A percentile compares a stretch with the other conserved stretches of the same genome.
Evolutionary conservation across 148 eudicot species (phyloP).

Genomic region (Pharnaceum exiguum): DNA sequence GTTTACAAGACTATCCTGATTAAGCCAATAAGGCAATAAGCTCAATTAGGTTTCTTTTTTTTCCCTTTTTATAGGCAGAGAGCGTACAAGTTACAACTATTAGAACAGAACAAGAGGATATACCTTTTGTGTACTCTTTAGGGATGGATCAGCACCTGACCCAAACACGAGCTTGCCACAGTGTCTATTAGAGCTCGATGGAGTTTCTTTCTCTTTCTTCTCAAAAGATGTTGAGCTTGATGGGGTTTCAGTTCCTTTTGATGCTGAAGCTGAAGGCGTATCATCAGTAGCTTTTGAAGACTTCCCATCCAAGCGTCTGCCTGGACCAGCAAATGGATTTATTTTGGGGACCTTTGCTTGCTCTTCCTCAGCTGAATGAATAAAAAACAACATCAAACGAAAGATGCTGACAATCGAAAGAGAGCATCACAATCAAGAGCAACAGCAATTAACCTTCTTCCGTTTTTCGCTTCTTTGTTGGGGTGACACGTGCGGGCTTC

Average conservation of each 20-base stretch:
- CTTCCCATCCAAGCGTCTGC: conserved; percentile 33
- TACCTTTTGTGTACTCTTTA: conserved; percentile 23
- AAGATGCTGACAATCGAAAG: neutral
- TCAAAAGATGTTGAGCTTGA: conserved; percentile 13
- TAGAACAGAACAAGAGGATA: neutral
- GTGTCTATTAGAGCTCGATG: conserved; percentile 15
- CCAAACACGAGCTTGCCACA: conserved; percentile 33
- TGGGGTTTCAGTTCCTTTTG: conserved; percentile 12
- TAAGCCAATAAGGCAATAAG: too few species aligned
- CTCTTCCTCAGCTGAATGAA: conserved; percentile 23
- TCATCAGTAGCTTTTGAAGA: conserved; percentile 18
- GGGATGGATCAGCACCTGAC: conserved; percentile 13
- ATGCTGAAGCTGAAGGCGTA: conserved; percentile 1
- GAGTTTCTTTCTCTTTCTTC: conserved; percentile 16
- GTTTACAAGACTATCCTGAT: too few species aligned
- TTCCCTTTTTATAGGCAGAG: too few species aligned
- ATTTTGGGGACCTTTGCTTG: conserved; percentile 23
- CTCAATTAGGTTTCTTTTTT: too few species aligned
- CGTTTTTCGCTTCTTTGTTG: conserved; percentile 23
- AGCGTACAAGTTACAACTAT: neutral
- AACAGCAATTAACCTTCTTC: conserved; percentile 19
- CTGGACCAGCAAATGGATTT: conserved; percentile 28
- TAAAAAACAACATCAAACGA: neutral
- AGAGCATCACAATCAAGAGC: neutral
- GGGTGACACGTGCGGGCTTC: conserved; percentile 16